These are phyloP conservation scores for Didymella exigua DNA, from an alignment of 2,329 filamentous ascomycete species.

Conservation along the genomic window DNA sequence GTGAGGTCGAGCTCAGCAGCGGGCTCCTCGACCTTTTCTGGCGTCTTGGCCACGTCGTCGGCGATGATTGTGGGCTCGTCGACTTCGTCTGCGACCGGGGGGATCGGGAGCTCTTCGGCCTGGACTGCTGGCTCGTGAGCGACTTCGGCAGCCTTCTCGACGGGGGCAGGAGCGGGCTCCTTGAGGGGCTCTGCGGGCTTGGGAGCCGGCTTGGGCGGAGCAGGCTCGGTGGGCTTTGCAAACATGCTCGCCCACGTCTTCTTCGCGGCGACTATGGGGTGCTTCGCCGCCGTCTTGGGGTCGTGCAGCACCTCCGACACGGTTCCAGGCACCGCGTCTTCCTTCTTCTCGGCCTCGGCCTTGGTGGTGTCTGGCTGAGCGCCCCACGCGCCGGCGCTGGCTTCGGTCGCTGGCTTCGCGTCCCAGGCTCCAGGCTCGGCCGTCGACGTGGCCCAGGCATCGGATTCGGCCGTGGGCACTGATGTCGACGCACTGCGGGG, in stretches of 20 bases:
- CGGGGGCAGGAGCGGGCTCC: constrained; percentile 39
- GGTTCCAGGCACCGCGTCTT: constrained; percentile 23
- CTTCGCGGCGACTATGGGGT: constrained; percentile 44
- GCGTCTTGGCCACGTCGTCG: constrained; percentile 40
- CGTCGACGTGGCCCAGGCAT: constrained; percentile 62
- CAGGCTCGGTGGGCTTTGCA: constrained; percentile 54
- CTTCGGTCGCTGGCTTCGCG: constrained; percentile 13
- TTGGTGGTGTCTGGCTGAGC: constrained; percentile 15
- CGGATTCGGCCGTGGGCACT: constrained; percentile 72
- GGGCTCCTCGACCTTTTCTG: constrained; percentile 52
- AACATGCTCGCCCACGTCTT: constrained; percentile 63
- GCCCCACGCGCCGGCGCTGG: constrained; percentile 13
- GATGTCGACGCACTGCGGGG: constrained; percentile 61
- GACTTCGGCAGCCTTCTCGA: constrained; percentile 49
- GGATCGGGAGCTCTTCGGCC: constrained; percentile 50
- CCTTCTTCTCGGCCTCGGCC: constrained; percentile 21
- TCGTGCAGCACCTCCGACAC: constrained; percentile 18
- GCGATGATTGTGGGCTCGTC: constrained; percentile 34
- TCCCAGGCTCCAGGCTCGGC: constrained; percentile 22
- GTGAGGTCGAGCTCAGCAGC: constrained; percentile 60
- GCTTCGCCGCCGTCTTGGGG: constrained; percentile 14
- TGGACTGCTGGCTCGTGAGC: constrained; percentile 45
- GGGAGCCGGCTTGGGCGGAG: constrained; percentile 44
- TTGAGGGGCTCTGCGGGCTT: constrained; percentile 47
- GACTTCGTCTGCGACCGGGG: constrained; percentile 47